Percentiles rank a stretch among this genome's conserved stretches.
These are phyloP conservation scores for Liquidambar formosana DNA, from an alignment of 164 flowering plant species.

Conservation along the genomic window DNA sequence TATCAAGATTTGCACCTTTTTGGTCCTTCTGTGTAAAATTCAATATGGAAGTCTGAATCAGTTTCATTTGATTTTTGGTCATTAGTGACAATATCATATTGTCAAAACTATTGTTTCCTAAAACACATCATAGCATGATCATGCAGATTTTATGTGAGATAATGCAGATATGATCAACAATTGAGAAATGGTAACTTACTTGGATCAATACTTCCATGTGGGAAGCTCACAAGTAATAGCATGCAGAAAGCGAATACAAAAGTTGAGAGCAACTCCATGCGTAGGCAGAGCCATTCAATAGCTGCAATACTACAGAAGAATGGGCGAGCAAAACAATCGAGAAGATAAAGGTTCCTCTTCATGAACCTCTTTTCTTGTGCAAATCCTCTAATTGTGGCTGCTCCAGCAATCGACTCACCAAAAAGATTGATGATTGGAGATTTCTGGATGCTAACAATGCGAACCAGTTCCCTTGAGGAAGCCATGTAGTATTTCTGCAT, in stretches of 20 bases:
- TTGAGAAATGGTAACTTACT: constrained; percentile 47
- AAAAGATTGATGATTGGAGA: constrained; percentile 94
- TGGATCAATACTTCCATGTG: constrained; percentile 94
- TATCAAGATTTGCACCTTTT: background rate
- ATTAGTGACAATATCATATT: background rate
- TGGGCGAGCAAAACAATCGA: constrained; percentile 96
- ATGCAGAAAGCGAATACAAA: constrained; percentile 96
- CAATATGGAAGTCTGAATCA: background rate
- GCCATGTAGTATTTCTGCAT: constrained; percentile 99
- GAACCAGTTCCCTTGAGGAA: constrained; percentile 85
- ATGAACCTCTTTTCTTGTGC: constrained; percentile 95
- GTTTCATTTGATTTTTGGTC: background rate
- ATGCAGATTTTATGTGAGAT: background rate
- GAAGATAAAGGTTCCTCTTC: constrained; percentile 94
- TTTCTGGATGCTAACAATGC: constrained; percentile 95
- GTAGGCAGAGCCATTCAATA: constrained; percentile 97
- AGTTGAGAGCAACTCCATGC: constrained; percentile 97
- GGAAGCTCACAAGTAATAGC: constrained; percentile 92
- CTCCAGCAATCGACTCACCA: constrained; percentile 98
- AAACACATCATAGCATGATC: background rate
- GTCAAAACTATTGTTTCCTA: background rate
- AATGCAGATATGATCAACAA: background rate
- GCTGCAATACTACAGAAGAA: constrained; percentile 96
- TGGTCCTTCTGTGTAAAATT: background rate
- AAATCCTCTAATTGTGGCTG: constrained; percentile 95